Base-by-base conservation (phyloP, 495 filamentous ascomycete genomes). In the Penicillium angulare region DNA sequence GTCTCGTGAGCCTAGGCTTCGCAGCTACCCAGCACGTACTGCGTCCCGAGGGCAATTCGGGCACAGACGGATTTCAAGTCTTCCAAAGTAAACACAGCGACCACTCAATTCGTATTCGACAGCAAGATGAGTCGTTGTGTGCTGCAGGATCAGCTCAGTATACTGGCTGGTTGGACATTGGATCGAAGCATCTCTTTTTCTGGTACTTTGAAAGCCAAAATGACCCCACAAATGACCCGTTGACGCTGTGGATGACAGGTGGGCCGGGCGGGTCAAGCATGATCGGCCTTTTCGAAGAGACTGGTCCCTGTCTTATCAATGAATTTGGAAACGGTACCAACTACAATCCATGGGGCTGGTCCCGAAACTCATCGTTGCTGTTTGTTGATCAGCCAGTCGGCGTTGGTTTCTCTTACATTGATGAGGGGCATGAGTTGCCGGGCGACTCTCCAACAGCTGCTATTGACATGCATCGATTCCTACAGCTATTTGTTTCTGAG, bases 181-280 rank as follows among this genome's bases (percentile, higher is more conserved):
- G 64, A 0, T 50, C 47, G 1, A 54, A 50, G 0, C 82, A 84
- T 55, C 72, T 84, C 31, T 85, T 85, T 65, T 85, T 74, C 59
- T 82, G 80, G 79, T 82, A 79, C 57, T 84, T 83, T 51, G 79
- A 83, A 55, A 68, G 76, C 20, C 71, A 78, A 40, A 76, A 79
- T 48, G 73, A 82, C 49, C 79, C 80, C 1, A 20, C 36, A 3
- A 66, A 63, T 16, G 79, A 79, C 26, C 78, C 78, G 0, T 52
- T 83, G 36, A 82, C 79, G 0, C 69, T 83, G 7, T 85, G 81
- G 82, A 75, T 83, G 61, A 85, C 76, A 2, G 75, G 75, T 22
- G 76, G 76, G 2, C 76, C 76, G 7, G 76, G 76, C 2, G 51
- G 53, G 5, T 70, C 68, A 1, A 65, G 61, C 32, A 66, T 75